Conservation (phyloP, 768 basidiomycete species). For the Aureoboletus auriporus region DNA sequence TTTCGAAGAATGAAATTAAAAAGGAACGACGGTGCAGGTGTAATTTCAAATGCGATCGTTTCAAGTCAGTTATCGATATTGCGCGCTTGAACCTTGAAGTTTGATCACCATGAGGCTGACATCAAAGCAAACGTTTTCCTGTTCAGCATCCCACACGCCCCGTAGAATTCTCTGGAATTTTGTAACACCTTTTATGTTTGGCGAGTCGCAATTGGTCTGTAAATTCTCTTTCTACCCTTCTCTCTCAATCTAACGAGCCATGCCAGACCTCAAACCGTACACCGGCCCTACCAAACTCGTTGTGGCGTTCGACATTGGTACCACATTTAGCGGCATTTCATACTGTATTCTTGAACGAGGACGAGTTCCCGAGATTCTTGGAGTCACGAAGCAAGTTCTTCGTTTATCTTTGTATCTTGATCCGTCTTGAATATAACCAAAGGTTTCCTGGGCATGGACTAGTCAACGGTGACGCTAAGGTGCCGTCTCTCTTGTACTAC, state of each 20-base stretch:
- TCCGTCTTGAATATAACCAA: background rate
- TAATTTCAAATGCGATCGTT: too few species aligned
- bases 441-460: slow-evolving; percentile 40
- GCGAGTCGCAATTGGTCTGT: background rate
- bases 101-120: too few species aligned
- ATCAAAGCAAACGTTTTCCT: too few species aligned
- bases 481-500: slow-evolving; percentile 43
- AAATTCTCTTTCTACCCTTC: background rate
- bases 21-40: too few species aligned
- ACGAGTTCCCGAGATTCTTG: slow-evolving; percentile 10
- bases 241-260: background rate
- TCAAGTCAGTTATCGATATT: too few species aligned
- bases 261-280: slow-evolving; percentile 5
- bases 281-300: slow-evolving; percentile 29
- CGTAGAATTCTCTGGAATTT: too few species aligned
- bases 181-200: too few species aligned
- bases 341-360: slow-evolving; percentile 24
- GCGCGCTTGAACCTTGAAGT: too few species aligned
- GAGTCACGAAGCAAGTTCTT: slow-evolving; percentile 6
- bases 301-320: slow-evolving; percentile 46
- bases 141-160: too few species aligned
- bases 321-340: slow-evolving; percentile 42
- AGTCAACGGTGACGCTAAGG: slow-evolving; percentile 39
- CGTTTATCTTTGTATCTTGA: background rate
- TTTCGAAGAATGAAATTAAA: too few species aligned